These are phyloP conservation scores for Apocynum venetum DNA, from an alignment of 257 asterid genomes.

Conservation along the genomic window DNA sequence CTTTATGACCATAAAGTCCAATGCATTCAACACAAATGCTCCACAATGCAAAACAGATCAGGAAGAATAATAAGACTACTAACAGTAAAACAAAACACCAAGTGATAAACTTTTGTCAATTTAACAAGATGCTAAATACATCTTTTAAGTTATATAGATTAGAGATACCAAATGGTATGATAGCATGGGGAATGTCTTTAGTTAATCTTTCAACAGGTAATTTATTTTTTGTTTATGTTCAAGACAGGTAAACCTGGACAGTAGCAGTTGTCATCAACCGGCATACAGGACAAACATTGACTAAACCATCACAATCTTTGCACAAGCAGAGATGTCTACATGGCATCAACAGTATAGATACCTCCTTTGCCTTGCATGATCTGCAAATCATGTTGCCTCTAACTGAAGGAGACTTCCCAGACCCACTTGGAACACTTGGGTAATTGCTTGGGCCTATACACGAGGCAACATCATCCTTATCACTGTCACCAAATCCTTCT, in stretches of 20 bases:
- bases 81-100: background rate
- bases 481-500: constrained; percentile 74
- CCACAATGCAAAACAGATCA: background rate
- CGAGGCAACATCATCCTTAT: constrained; percentile 60
- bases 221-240: constrained; percentile 21
- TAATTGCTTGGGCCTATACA: constrained; percentile 55
- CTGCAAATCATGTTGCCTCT: constrained; percentile 41
- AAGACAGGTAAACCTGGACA: constrained; percentile 65
- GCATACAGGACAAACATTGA: constrained; percentile 70
- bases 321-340: constrained; percentile 89
- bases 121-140: constrained; percentile 5
- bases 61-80: no score
- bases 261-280: constrained; percentile 49
- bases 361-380: constrained; percentile 62
- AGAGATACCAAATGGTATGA: background rate
- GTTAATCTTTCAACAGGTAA: constrained; percentile 1
- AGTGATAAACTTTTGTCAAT: background rate
- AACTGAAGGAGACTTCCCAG: constrained; percentile 17
- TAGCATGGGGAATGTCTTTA: background rate
- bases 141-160: background rate
- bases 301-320: constrained; percentile 69
- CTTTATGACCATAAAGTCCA: background rate
- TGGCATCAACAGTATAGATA: constrained; percentile 66
- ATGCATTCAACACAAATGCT: background rate
- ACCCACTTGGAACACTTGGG: constrained; percentile 31